These are phyloP conservation scores for Curvularia hawaiiensis DNA, from an alignment of 2,329 filamentous ascomycete species.

Conservation along the genomic window DNA sequence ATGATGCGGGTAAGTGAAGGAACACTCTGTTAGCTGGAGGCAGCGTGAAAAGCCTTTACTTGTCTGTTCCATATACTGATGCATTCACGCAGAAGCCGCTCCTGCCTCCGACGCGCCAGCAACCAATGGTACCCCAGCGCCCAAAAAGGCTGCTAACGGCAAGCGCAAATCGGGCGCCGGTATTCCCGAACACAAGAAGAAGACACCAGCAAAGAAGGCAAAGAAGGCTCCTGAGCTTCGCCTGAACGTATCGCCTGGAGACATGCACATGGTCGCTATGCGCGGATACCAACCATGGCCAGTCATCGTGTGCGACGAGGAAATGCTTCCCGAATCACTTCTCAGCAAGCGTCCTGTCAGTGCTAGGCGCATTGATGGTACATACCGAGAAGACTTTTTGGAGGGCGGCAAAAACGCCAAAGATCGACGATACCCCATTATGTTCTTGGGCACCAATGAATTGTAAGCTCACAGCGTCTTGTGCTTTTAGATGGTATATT, in stretches of 20 bases:
- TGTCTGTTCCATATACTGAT: constrained; percentile 19
- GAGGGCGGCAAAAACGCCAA: constrained; percentile 85
- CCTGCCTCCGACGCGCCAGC: constrained; percentile 47
- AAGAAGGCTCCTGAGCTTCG: constrained; percentile 71
- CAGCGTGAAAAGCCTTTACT: constrained; percentile 1
- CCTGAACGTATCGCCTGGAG: constrained; percentile 83
- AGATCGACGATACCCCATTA: constrained; percentile 89
- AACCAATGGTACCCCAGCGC: constrained; percentile 57
- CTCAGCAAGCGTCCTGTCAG: constrained; percentile 81
- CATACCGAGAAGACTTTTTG: constrained; percentile 83
- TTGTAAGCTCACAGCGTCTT: constrained; percentile 72
- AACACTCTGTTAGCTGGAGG: not conserved
- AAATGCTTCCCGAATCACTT: constrained; percentile 84
- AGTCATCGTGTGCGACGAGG: constrained; percentile 89
- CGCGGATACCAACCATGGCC: constrained; percentile 97
- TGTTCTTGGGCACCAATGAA: constrained; percentile 95
- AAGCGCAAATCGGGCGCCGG: constrained; percentile 75
- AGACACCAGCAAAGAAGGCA: constrained; percentile 75
- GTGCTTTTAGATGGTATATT: not conserved
- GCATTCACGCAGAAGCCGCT: constrained; percentile 34
- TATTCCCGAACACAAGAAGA: constrained; percentile 74
- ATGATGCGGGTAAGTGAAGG: constrained; percentile 33
- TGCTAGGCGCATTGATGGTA: constrained; percentile 79
- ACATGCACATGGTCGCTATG: constrained; percentile 90
- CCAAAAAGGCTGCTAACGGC: constrained; percentile 36